phyloP scores from a whole-genome alignment of 2,329 filamentous ascomycete species.

The Whalleya microplaca region DNA sequence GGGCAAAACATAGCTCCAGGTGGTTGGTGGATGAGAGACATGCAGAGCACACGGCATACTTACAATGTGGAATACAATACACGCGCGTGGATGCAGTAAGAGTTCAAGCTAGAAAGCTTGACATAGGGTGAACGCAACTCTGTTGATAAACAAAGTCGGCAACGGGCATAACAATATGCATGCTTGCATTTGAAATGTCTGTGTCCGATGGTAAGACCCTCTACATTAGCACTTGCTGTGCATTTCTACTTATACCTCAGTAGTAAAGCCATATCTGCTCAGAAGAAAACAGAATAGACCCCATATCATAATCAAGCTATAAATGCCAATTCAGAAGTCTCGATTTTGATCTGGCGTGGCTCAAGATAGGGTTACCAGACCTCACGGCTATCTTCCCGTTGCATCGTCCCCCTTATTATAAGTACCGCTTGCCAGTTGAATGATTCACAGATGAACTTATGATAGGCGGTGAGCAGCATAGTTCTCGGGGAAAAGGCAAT shows the following conservation, averaged over 20 bases:
- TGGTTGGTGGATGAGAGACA: neutral
- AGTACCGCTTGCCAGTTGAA: neutral
- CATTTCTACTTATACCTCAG: neutral
- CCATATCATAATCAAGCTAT: neutral
- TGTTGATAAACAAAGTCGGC: slow-evolving; percentile 11
- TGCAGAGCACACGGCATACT: neutral
- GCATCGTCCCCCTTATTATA: neutral
- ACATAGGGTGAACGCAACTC: slow-evolving; percentile 1
- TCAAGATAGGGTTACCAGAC: slow-evolving; percentile 16
- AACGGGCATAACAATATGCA: slow-evolving; percentile 21
- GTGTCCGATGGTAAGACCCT: slow-evolving; percentile 11
- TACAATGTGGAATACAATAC: slow-evolving; percentile 12
- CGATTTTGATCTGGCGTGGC: slow-evolving; percentile 7
- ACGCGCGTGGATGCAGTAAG: slow-evolving; percentile 3
- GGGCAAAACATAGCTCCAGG: neutral
- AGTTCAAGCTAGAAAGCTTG: slow-evolving; percentile 10
- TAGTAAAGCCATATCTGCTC: neutral
- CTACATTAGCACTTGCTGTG: slow-evolving; percentile 7
- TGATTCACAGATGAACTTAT: neutral
- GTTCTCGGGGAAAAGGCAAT: slow-evolving; percentile 1
- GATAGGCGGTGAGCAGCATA: slow-evolving; percentile 1
- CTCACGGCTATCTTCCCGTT: slow-evolving; percentile 3
- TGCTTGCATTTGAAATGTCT: slow-evolving; percentile 18
- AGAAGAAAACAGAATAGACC: neutral
- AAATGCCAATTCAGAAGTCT: neutral